These are phyloP conservation scores for Mycena crocata DNA, from an alignment of 768 basidiomycete species.

Conservation along the genomic window DNA sequence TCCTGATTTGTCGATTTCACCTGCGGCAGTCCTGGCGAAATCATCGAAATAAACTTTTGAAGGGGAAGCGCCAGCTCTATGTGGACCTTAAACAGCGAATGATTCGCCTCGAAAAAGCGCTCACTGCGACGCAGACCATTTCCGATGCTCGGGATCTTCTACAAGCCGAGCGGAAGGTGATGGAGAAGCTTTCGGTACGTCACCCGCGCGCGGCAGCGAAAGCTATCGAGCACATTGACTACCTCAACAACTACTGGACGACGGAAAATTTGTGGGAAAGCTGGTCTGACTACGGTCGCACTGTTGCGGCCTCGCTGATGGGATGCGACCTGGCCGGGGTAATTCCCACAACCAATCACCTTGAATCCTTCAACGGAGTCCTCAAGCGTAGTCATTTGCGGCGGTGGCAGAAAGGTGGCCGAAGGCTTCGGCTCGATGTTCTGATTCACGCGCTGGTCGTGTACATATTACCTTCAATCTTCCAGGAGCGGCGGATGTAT, in stretches of 20 bases:
- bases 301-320: constrained; percentile 39
- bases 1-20: constrained; percentile 53
- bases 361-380: constrained; percentile 52
- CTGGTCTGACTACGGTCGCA: constrained; percentile 45
- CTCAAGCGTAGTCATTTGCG: constrained; percentile 47
- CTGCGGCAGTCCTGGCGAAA: constrained; percentile 52
- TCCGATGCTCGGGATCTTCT: background rate
- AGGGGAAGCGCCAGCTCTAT: constrained; percentile 3
- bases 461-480: constrained; percentile 34
- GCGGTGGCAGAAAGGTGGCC: constrained; percentile 41
- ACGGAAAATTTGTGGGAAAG: constrained; percentile 42
- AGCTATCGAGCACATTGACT: constrained; percentile 36
- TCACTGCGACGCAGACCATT: constrained; percentile 2
- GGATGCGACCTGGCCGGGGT: constrained; percentile 40
- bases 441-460: constrained; percentile 33
- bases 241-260: constrained; percentile 42
- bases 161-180: background rate
- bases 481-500: constrained; percentile 15
- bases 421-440: constrained; percentile 40
- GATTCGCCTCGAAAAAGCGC: background rate
- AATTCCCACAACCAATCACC: constrained; percentile 52
- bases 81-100: constrained; percentile 7
- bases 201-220: background rate
- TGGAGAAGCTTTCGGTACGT: background rate
- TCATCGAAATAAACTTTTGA: constrained; percentile 27